A percentile compares a stretch with the other conserved stretches of the same genome.
Conservation (phyloP, 2,329 filamentous ascomycete genomes). For the Biscogniauxia mediterranea region DNA sequence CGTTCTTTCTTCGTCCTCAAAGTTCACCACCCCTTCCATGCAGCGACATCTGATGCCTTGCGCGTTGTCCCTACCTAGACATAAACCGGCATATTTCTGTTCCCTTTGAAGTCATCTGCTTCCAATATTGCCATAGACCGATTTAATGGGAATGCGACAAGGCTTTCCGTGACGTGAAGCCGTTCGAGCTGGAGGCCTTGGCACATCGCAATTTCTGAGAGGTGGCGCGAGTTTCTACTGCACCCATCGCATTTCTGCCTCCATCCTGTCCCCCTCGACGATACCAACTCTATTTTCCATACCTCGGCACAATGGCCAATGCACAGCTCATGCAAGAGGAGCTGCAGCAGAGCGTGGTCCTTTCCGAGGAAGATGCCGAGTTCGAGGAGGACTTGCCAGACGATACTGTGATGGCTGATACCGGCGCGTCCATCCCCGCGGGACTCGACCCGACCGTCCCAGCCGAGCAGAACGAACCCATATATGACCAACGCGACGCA, state of each 20-base stretch:
- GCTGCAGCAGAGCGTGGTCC: slow-evolving; percentile 53
- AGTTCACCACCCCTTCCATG: slow-evolving; percentile 7
- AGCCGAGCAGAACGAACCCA: slow-evolving; percentile 11
- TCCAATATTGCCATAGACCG: neutral
- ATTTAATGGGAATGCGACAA: slow-evolving; percentile 20
- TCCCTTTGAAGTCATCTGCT: neutral
- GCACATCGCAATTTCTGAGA: neutral
- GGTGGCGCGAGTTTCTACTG: neutral
- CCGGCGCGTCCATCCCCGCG: slow-evolving; percentile 14
- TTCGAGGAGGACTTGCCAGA: slow-evolving; percentile 38
- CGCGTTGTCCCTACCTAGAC: slow-evolving; percentile 7
- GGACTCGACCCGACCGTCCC: slow-evolving; percentile 19
- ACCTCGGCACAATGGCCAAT: slow-evolving; percentile 43
- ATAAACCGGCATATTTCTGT: neutral
- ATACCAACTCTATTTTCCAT: neutral
- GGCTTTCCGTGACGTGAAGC: slow-evolving; percentile 19
- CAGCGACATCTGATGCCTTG: slow-evolving; percentile 21
- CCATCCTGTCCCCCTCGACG: too few relatives aligned
- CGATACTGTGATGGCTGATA: slow-evolving; percentile 30
- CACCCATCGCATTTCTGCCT: neutral
- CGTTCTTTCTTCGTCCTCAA: slow-evolving; percentile 10
- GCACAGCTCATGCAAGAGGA: slow-evolving; percentile 57
- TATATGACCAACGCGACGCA: slow-evolving; percentile 23
- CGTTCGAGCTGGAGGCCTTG: slow-evolving; percentile 11
- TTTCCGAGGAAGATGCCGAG: slow-evolving; percentile 46